A percentile compares a stretch with the other conserved stretches of the same genome.
These are phyloP conservation scores for Zygnema circumcarinatum DNA, from an alignment of 139 green algal genomes.

Conservation along the genomic window DNA sequence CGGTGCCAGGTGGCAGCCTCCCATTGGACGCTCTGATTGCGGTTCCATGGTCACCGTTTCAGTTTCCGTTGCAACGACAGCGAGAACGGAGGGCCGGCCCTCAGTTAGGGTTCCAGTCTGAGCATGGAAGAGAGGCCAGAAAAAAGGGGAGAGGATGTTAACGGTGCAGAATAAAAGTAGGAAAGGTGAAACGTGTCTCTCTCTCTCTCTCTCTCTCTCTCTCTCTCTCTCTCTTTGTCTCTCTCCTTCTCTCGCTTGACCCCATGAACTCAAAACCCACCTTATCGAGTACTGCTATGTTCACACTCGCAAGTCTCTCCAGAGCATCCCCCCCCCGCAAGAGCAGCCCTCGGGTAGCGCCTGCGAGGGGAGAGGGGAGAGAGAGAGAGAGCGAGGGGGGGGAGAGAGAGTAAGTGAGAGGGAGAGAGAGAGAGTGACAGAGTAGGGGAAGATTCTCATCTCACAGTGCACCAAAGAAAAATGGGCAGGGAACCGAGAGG, in stretches of 20 bases:
- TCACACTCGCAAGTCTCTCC: constrained; percentile 76
- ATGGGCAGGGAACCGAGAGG: background rate
- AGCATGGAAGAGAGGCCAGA: constrained; percentile 3
- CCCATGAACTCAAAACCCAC: constrained; percentile 72
- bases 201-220: background rate
- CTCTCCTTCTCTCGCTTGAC: background rate
- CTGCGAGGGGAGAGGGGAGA: no score
- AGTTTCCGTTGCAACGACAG: background rate
- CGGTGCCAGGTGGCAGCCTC: constrained; percentile 45
- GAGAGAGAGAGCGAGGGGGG: no score
- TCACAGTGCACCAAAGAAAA: background rate
- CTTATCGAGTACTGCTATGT: constrained; percentile 91
- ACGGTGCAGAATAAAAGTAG: background rate
- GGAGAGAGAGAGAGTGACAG: no score
- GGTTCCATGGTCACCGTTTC: background rate
- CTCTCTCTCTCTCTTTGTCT: no score
- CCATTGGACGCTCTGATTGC: no score
- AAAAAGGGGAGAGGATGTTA: background rate
- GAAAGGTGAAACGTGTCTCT: background rate
- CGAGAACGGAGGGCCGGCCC: constrained; percentile 60
- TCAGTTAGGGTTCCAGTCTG: constrained; percentile 69
- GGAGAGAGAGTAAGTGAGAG: no score
- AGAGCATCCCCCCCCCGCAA: constrained; percentile 85
- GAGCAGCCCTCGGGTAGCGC: constrained; percentile 82
- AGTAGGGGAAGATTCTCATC: background rate